Evolutionary conservation across 441 rosid species (phyloP).

Genomic region (Pelargonium hybrid): DNA sequence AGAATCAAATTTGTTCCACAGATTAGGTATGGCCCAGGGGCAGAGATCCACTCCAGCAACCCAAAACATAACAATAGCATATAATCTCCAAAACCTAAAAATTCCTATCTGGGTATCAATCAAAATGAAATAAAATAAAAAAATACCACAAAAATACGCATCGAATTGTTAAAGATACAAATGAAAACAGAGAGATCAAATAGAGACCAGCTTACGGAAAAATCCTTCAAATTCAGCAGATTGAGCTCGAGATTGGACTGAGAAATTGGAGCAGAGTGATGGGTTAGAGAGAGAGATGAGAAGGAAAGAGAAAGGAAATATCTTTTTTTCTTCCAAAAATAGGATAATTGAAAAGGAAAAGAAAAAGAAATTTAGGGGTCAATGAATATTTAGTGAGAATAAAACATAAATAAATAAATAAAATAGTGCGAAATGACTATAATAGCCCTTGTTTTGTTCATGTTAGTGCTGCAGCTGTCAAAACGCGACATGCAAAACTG

Average conservation of each 20-base stretch:
- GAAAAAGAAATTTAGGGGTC: not conserved
- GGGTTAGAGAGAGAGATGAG: not conserved
- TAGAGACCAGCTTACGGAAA: not conserved
- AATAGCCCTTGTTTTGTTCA: not conserved
- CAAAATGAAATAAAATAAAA: not conserved
- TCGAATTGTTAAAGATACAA: not conserved
- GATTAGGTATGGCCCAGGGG: not conserved
- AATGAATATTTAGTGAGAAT: not conserved
- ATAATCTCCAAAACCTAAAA: not conserved
- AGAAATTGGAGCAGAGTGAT: not conserved
- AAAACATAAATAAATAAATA: not conserved
- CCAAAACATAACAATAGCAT: not conserved
- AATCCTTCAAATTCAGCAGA: not conserved
- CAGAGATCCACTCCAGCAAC: not conserved
- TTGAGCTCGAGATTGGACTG: not conserved
- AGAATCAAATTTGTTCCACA: not conserved
- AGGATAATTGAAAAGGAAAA: not conserved
- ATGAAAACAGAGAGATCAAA: not conserved
- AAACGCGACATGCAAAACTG: too few species aligned
- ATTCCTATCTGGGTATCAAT: not conserved
- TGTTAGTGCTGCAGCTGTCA: not conserved
- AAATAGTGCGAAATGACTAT: not conserved
- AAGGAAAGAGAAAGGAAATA: not conserved
- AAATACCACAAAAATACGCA: not conserved
- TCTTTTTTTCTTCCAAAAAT: not conserved